These are phyloP conservation scores for Dactylellina leptospora DNA, from an alignment of 2,329 filamentous ascomycete genomes.

Conservation along the genomic window DNA sequence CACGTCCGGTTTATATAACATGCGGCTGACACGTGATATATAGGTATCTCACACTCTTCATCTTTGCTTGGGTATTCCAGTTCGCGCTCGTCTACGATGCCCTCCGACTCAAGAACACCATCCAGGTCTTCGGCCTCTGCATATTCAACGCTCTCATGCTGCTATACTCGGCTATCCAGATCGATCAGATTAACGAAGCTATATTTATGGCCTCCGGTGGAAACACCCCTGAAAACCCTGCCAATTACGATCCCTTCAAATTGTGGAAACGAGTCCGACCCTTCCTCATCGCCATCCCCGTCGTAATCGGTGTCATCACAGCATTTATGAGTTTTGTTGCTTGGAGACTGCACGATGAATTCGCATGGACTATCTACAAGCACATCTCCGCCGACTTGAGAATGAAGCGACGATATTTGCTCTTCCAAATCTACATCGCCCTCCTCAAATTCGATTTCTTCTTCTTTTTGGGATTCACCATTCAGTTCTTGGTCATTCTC, in stretches of 20 bases:
- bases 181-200: slow-evolving; percentile 84
- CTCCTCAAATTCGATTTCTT: slow-evolving; percentile 99
- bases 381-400: slow-evolving; percentile 96
- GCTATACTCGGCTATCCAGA: slow-evolving; percentile 91
- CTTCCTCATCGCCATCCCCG: slow-evolving; percentile 84
- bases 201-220: slow-evolving; percentile 61
- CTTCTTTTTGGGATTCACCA: slow-evolving; percentile 98
- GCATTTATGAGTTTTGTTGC: slow-evolving; percentile 77
- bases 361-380: slow-evolving; percentile 99
- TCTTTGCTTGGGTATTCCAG: slow-evolving; percentile 95
- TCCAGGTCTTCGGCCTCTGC: slow-evolving; percentile 95
- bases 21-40: slow-evolving; percentile 34
- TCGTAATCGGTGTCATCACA: slow-evolving; percentile 79
- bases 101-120: slow-evolving; percentile 93
- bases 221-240: slow-evolving; percentile 27
- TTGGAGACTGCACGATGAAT: slow-evolving; percentile 98
- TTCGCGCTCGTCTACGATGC: slow-evolving; percentile 91
- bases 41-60: slow-evolving; percentile 80
- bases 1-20: background rate
- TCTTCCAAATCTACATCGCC: slow-evolving; percentile 98
- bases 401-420: slow-evolving; percentile 95
- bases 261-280: slow-evolving; percentile 77
- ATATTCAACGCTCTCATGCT: slow-evolving; percentile 90
- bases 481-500: slow-evolving; percentile 96
- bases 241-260: slow-evolving; percentile 36